These are phyloP conservation scores for Cyphellophora europaea DNA, from an alignment of 2,329 filamentous ascomycete species.

Conservation along the genomic window DNA sequence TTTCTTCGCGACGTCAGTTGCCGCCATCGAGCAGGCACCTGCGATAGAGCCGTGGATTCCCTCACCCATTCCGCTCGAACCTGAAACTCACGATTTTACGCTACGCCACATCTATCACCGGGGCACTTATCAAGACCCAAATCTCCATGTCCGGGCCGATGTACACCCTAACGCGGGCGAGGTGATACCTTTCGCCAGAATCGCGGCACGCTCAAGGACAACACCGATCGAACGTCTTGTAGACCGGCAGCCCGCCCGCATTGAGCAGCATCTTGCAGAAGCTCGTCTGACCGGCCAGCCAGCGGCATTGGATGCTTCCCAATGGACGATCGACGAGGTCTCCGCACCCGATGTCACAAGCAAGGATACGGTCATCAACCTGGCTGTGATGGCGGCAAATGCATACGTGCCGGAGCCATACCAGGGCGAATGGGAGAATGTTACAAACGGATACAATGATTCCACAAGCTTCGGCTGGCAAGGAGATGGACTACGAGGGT, in stretches of 20 bases:
- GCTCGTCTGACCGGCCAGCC: slow-evolving; percentile 61
- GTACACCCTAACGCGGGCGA: slow-evolving; percentile 42
- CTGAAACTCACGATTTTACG: slow-evolving; percentile 28
- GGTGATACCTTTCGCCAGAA: slow-evolving; percentile 42
- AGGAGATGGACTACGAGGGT: slow-evolving; percentile 75
- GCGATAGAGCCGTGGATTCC: slow-evolving; percentile 16
- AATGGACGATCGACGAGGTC: slow-evolving; percentile 76
- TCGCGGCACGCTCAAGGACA: slow-evolving; percentile 39
- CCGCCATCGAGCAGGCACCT: slow-evolving; percentile 4
- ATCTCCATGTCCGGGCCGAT: slow-evolving; percentile 68
- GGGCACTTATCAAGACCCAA: slow-evolving; percentile 68
- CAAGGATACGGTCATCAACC: slow-evolving; percentile 70
- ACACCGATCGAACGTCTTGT: slow-evolving; percentile 67
- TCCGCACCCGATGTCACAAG: slow-evolving; percentile 73
- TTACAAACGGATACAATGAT: slow-evolving; percentile 71
- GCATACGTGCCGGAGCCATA: slow-evolving; percentile 71
- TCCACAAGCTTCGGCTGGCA: slow-evolving; percentile 91
- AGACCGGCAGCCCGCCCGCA: slow-evolving; percentile 64
- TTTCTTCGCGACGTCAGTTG: slow-evolving; percentile 5
- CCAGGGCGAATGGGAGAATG: slow-evolving; percentile 72
- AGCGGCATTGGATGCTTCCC: slow-evolving; percentile 58
- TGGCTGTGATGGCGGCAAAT: slow-evolving; percentile 82
- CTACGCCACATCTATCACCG: slow-evolving; percentile 91
- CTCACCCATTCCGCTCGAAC: slow-evolving; percentile 6
- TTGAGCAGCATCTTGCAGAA: slow-evolving; percentile 69